Evolutionary conservation across 495 filamentous ascomycete species (phyloP), one percentile per base, ranked within the genome.

Genomic region (Xylaria telfairii): DNA sequence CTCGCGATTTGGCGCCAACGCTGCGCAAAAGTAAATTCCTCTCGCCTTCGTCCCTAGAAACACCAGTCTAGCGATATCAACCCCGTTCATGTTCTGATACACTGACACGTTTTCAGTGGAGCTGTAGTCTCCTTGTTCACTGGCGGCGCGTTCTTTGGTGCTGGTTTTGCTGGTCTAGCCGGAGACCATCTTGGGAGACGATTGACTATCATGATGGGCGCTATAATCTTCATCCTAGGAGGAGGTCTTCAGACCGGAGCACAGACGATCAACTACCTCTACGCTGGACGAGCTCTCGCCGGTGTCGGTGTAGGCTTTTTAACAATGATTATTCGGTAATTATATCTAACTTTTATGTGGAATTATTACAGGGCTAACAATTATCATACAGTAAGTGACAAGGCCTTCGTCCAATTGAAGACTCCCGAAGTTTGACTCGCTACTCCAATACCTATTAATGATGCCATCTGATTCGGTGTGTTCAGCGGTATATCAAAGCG

Each of bases 121-220:
- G 82, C 90, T 42, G 90, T 92, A 0, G 90, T 92, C 19, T 90
- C 90, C 0, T 80, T 92, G 56, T 92, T 92, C 79, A 92, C 90
- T 0, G 90, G 90, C 61, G 83, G 89, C 42, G 85, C 84, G 7
- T 87, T 88, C 80, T 84, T 85, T 71, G 87, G 87, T 37, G 85
- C 87, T 54, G 82, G 79, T 62, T 77, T 84, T 41, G 87, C 84
- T 34, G 87, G 87, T 8, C 83, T 76, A 15, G 72, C 76, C 7
- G 76, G 78, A 41, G 86, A 88, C 67, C 72, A 19, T 47, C 71
- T 86, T 21, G 85, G 86, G 12, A 79, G 86, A 26, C 78, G 82
- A 62, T 76, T 73, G 32, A 84, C 82, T 8, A 84, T 85, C 69
- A 65, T 83, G 41, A 65, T 83, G 53, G 83, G 78, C 2, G 76